These are phyloP conservation scores for Eimeria sp. DNA, from an alignment of 169 alveolate genomes.

Conservation along the genomic window DNA sequence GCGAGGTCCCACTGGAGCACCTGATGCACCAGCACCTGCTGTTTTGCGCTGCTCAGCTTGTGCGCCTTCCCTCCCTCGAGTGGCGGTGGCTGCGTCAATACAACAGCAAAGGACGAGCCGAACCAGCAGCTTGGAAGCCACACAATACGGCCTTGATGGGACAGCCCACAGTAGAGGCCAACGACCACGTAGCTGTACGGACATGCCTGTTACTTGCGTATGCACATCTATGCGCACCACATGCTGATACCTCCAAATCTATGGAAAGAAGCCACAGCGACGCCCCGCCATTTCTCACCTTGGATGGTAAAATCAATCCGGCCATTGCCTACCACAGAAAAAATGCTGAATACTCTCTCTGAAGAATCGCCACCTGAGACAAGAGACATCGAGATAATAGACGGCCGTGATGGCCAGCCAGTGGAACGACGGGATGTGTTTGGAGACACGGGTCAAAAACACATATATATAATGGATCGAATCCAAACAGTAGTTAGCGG, in stretches of 20 bases:
- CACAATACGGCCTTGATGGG: background rate
- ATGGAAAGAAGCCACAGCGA: no score
- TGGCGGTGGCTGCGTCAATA: background rate
- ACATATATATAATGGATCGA: background rate
- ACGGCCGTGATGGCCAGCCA: background rate
- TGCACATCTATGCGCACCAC: background rate
- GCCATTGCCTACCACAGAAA: slow-evolving; percentile 5
- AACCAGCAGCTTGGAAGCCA: background rate
- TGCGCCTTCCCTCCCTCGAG: background rate
- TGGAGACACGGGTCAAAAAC: no score
- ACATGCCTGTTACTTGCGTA: background rate
- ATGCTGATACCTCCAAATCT: background rate
- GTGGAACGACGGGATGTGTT: background rate
- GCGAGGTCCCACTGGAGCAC: background rate
- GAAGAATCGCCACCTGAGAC: background rate
- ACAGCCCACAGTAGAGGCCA: background rate
- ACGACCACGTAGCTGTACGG: background rate
- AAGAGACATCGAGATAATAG: background rate
- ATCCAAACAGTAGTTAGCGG: background rate
- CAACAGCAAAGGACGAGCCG: background rate
- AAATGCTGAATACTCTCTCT: background rate
- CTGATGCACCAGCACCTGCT: background rate
- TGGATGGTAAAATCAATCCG: background rate
- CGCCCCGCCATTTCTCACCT: background rate
- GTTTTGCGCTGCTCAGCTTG: background rate